A percentile compares a stretch with the other conserved stretches of the same genome.
These are phyloP conservation scores for Myriosclerotinia curreyana DNA, from an alignment of 2,329 filamentous ascomycete species.

Conservation along the genomic window DNA sequence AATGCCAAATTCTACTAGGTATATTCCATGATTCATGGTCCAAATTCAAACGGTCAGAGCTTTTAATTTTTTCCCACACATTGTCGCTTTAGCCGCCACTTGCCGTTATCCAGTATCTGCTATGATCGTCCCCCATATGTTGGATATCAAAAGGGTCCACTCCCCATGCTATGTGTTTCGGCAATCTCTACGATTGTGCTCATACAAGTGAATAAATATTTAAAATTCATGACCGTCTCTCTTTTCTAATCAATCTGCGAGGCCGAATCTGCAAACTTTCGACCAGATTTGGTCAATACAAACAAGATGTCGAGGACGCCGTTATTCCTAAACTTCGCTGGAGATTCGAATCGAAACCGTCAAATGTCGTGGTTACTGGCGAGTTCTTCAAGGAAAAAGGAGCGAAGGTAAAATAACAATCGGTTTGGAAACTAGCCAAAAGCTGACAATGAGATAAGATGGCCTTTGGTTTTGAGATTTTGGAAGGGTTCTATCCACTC, in stretches of 20 bases:
- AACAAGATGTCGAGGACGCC: slow-evolving; percentile 29
- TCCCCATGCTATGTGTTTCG: slow-evolving; percentile 11
- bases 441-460: slow-evolving; percentile 43
- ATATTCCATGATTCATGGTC: background rate
- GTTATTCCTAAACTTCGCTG: slow-evolving; percentile 30
- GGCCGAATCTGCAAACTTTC: background rate
- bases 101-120: background rate
- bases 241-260: background rate
- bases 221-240: slow-evolving; percentile 1
- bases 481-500: slow-evolving; percentile 61
- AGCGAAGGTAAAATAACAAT: slow-evolving; percentile 31
- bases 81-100: slow-evolving; percentile 17
- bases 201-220: slow-evolving; percentile 11
- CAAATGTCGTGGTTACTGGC: slow-evolving; percentile 33
- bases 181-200: background rate
- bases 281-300: background rate
- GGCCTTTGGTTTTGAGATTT: slow-evolving; percentile 62
- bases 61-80: slow-evolving; percentile 3
- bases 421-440: background rate
- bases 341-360: slow-evolving; percentile 23
- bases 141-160: slow-evolving; percentile 17
- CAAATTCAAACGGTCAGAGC: slow-evolving; percentile 1
- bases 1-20: slow-evolving; percentile 9
- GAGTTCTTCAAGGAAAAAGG: slow-evolving; percentile 36
- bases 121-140: slow-evolving; percentile 13